These are phyloP conservation scores for Meyerozyma smithsonii DNA, from an alignment of 1,139 yeast species.

Conservation along the genomic window DNA sequence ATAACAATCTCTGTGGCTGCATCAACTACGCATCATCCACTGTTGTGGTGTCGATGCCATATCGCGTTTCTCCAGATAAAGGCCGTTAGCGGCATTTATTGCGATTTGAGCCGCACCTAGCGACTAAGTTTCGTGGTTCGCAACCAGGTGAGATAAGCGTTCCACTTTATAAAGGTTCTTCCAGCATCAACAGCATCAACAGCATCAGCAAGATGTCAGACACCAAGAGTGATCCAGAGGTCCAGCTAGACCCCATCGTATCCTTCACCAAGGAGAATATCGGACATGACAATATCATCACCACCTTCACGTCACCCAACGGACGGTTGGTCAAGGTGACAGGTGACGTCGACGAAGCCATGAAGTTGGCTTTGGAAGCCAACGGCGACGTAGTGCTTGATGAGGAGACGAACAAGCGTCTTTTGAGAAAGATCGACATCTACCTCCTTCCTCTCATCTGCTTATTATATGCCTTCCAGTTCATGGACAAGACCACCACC, in stretches of 20 bases:
- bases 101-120: too few relatives aligned
- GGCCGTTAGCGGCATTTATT: too few relatives aligned
- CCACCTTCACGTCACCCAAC: slow-evolving; percentile 24
- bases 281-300: slow-evolving; percentile 18
- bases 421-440: slow-evolving; percentile 18
- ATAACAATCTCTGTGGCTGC: too few relatives aligned
- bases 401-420: slow-evolving; percentile 13
- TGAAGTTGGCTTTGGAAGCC: slow-evolving; percentile 18
- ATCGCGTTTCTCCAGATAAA: too few relatives aligned
- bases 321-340: slow-evolving; percentile 27
- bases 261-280: slow-evolving; percentile 24
- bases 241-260: slow-evolving; percentile 9
- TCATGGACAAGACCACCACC: slow-evolving; percentile 60
- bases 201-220: neutral
- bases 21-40: too few relatives aligned
- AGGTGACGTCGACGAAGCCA: slow-evolving; percentile 32
- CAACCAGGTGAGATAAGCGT: too few relatives aligned
- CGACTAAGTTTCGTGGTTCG: too few relatives aligned
- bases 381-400: neutral
- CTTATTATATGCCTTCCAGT: slow-evolving; percentile 52
- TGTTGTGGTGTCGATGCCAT: too few relatives aligned
- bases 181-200: too few relatives aligned
- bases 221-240: neutral
- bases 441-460: slow-evolving; percentile 53
- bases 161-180: too few relatives aligned